phyloP scores from a whole-genome alignment of 2,329 filamentous ascomycete species.

The Cladosporium sp. region DNA sequence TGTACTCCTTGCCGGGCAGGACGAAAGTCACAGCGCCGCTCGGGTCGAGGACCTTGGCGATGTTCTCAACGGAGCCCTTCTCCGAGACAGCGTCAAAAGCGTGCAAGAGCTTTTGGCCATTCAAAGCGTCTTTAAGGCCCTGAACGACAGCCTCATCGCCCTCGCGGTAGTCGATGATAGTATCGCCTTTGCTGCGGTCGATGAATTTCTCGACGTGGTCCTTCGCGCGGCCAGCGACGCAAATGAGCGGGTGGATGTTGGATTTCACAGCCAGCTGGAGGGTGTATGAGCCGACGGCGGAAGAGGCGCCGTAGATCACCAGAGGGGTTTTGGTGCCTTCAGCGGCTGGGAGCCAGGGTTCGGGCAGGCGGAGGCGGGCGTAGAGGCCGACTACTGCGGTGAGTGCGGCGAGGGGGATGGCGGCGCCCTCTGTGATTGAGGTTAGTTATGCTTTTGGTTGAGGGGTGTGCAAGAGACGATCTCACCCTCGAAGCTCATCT shows the following conservation, averaged over 20 bases:
- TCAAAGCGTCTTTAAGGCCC: constrained; percentile 42
- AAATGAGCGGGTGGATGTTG: constrained; percentile 41
- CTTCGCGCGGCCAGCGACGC: constrained; percentile 37
- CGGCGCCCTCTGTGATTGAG: constrained; percentile 37
- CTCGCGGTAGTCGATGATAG: constrained; percentile 50
- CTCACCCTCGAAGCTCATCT: constrained; percentile 49
- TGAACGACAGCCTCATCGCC: constrained; percentile 51
- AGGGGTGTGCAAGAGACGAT: background rate
- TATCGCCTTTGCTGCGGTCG: constrained; percentile 37
- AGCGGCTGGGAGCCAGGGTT: constrained; percentile 36
- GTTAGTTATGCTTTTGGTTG: constrained; percentile 13
- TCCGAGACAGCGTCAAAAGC: constrained; percentile 58
- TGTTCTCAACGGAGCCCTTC: constrained; percentile 41
- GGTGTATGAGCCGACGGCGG: constrained; percentile 39
- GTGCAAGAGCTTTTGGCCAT: constrained; percentile 43
- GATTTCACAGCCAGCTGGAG: constrained; percentile 37
- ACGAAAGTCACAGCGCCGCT: constrained; percentile 35
- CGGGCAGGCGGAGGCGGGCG: constrained; percentile 38
- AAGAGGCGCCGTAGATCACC: constrained; percentile 40
- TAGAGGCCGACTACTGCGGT: constrained; percentile 46
- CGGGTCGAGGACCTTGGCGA: constrained; percentile 42
- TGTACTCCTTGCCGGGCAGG: constrained; percentile 34
- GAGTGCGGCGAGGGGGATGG: constrained; percentile 43
- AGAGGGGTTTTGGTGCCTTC: constrained; percentile 23
- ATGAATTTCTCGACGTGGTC: constrained; percentile 35